Base-by-base conservation (phyloP, 768 basidiomycete genomes). In the Filobasidium floriforme region DNA sequence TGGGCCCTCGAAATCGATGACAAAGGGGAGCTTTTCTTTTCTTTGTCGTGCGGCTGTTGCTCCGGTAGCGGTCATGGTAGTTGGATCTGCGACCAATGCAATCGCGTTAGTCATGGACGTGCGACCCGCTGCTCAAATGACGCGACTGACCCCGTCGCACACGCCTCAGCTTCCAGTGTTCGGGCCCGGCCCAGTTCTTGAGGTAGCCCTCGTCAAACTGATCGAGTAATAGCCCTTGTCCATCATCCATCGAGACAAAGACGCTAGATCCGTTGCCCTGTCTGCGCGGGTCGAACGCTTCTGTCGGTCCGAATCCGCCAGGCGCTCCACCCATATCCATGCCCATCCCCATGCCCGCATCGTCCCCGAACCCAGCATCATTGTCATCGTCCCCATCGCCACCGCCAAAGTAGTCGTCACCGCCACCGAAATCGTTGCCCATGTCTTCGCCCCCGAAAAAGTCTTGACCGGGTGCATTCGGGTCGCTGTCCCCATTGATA, bases 111-210 rank as follows among this genome's bases (percentile, higher is more conserved):
- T 37, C 32, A 37, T 37, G 32, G 9, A 4, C 32, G 9, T 37
- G 32, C 32, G 9, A 37, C 3, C 32, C 32, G 19, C 10, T 12
- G n/a, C 41, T 19, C 41, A 37, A 7, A 41, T 19, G 40, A 14
- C 19, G 32, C 19, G 40, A 77, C 86, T 79, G 69, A 93, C 91
- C 84, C 61, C 65, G 46, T 55, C 49, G 41, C 11, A 87, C 83
- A 74, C 87, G 89, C 37, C 89, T 82, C 73, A 98, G 78, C 76
- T 94, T 98, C 94, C 96, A 99, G 75, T 99, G 96, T 78, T 98
- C 91, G 9, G 93, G 93, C 0, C 96, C 96, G 3, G 96, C 96
- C 96, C 96, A 99, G 71, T 94, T 94, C 83, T 90, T 94, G 72
- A 87, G 82, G 73, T 89, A 83, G 0, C 73, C 73, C 72, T 87